Evolutionary conservation across 768 basidiomycete genomes (phyloP).

Genomic region (Amanita thiersii): DNA sequence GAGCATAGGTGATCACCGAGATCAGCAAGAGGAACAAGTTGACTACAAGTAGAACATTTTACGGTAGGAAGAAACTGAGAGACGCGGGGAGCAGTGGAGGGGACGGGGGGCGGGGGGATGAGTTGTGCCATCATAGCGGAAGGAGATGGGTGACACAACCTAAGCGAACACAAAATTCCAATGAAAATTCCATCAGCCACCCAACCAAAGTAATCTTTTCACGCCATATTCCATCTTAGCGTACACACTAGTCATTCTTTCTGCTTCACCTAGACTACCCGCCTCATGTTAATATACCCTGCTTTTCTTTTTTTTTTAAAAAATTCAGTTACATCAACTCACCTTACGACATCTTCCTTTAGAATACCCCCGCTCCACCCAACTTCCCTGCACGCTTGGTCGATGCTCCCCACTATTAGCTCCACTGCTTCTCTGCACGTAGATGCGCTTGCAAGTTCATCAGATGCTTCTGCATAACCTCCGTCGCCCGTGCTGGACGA

Average conservation of each 20-base stretch:
- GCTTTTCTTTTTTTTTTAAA: conserved; percentile 4
- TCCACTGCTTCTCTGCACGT: conserved; percentile 76
- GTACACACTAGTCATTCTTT: conserved; percentile 77
- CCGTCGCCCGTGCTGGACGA: conserved; percentile 36
- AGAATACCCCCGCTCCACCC: conserved; percentile 41
- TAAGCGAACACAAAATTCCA: too few relatives aligned
- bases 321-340: conserved; percentile 15
- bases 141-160: neutral
- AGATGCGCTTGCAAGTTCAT: conserved; percentile 50
- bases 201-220: conserved; percentile 85
- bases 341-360: conserved; percentile 78
- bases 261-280: conserved; percentile 33
- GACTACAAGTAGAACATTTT: conserved; percentile 75
- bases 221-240: conserved; percentile 92
- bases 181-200: conserved; percentile 34
- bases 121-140: conserved; percentile 3
- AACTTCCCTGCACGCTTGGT: conserved; percentile 55
- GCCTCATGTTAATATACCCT: neutral
- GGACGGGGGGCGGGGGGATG: conserved; percentile 20
- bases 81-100: conserved; percentile 28
- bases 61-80: conserved; percentile 76
- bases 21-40: conserved; percentile 60
- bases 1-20: conserved; percentile 75
- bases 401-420: conserved; percentile 64
- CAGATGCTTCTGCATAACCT: conserved; percentile 45